These are phyloP conservation scores for Mycena vulgaris DNA, from an alignment of 768 basidiomycete species.

Conservation along the genomic window DNA sequence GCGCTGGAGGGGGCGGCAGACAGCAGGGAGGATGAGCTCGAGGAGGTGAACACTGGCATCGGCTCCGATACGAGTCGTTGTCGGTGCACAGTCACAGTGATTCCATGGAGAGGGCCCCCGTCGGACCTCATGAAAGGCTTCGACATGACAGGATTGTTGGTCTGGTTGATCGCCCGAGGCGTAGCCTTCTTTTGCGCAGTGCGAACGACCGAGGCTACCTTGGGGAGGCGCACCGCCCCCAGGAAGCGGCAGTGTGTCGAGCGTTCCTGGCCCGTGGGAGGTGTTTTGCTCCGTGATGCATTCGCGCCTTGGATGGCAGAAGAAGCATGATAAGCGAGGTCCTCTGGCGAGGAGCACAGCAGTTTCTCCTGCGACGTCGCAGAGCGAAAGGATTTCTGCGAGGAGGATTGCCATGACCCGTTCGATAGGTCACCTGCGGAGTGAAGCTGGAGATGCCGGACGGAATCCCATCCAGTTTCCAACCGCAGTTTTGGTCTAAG, in stretches of 20 bases:
- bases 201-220: slow-evolving; percentile 10
- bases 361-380: background rate
- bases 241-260: slow-evolving; percentile 17
- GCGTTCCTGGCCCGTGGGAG: background rate
- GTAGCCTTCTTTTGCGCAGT: background rate
- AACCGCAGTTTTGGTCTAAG: slow-evolving; percentile 8
- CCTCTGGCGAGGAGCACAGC: background rate
- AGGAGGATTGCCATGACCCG: background rate
- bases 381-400: background rate
- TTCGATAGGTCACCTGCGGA: background rate
- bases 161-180: background rate
- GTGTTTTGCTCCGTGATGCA: background rate
- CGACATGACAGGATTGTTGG: background rate
- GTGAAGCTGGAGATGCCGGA: background rate
- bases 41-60: background rate
- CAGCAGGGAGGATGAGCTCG: slow-evolving; percentile 17
- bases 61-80: slow-evolving; percentile 18
- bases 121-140: slow-evolving; percentile 25
- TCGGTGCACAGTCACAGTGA: slow-evolving; percentile 25
- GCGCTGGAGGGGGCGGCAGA: background rate
- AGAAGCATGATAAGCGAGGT: background rate
- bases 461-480: slow-evolving; percentile 15
- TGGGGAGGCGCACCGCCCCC: slow-evolving; percentile 19
- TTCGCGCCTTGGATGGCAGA: slow-evolving; percentile 7
- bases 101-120: slow-evolving; percentile 6